Conservation (phyloP, 23 red algal species). For the Gracilaria domingensis region DNA sequence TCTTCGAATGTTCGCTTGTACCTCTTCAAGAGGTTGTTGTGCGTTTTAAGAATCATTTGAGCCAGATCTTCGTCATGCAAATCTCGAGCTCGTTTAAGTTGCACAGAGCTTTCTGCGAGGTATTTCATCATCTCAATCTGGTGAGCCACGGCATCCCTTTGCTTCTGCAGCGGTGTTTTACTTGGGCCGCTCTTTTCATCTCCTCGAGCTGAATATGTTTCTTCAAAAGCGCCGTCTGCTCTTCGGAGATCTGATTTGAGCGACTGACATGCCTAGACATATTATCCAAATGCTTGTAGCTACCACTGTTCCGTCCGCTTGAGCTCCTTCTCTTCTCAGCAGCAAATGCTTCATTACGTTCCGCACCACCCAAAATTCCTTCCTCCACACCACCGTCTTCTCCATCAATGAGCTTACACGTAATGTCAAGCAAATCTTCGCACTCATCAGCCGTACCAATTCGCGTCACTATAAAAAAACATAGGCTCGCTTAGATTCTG, state of each 20-base stretch:
- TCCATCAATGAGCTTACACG: neutral
- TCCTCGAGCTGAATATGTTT: too few species aligned
- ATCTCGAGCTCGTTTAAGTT: too few species aligned
- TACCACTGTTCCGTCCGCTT: neutral
- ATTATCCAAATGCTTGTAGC: neutral
- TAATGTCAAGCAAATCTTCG: neutral
- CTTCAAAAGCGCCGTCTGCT: neutral
- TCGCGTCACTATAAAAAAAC: neutral
- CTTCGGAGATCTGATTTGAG: conserved; percentile 1
- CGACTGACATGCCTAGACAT: neutral
- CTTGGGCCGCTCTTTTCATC: too few species aligned
- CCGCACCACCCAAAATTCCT: neutral
- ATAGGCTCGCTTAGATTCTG: neutral
- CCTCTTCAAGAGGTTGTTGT: too few species aligned
- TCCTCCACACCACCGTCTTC: conserved; percentile 1
- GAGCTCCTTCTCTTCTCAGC: neutral
- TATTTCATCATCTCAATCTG: too few species aligned
- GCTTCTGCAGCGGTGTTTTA: too few species aligned
- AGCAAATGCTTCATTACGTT: neutral
- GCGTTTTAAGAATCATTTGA: too few species aligned
- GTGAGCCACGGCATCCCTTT: too few species aligned
- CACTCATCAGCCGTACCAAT: neutral
- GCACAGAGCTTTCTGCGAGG: too few species aligned
- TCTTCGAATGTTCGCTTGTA: too few species aligned
- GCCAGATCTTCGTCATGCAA: too few species aligned